Evolutionary conservation across 805 yeast species (phyloP).

Genomic region (Spathaspora boniae): DNA sequence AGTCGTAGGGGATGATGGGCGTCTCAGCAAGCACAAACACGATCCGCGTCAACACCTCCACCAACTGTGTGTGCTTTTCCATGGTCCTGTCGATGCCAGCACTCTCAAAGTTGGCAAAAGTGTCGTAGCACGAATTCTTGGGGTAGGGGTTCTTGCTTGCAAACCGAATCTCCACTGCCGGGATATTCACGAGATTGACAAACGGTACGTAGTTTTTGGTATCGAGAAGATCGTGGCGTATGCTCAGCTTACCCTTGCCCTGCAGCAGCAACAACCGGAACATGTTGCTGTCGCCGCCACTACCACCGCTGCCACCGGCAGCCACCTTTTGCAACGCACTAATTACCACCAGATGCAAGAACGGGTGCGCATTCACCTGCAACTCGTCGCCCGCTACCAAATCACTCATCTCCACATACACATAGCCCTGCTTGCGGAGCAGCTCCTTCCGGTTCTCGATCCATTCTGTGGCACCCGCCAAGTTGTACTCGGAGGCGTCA

Average conservation of each 20-base stretch:
- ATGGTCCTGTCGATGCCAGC: conserved; percentile 52
- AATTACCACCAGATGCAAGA: conserved; percentile 48
- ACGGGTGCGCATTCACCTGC: conserved; percentile 61
- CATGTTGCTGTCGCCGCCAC: conserved; percentile 14
- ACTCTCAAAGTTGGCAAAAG: conserved; percentile 50
- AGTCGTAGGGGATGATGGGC: conserved; percentile 71
- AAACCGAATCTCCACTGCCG: conserved; percentile 60
- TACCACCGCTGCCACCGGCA: conserved; percentile 4
- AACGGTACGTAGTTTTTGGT: conserved; percentile 71
- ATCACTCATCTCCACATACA: conserved; percentile 73
- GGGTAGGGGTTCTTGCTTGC: conserved; percentile 43
- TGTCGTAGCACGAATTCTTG: conserved; percentile 59
- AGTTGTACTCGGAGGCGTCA: conserved; percentile 77
- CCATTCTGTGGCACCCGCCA: conserved; percentile 84
- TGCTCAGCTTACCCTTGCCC: conserved; percentile 16
- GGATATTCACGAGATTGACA: conserved; percentile 60
- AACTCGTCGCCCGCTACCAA: conserved; percentile 53
- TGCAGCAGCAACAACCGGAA: conserved; percentile 25
- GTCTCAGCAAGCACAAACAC: conserved; percentile 63
- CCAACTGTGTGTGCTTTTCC: conserved; percentile 52
- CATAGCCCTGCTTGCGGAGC: conserved; percentile 57
- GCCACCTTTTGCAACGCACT: conserved; percentile 34
- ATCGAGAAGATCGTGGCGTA: conserved; percentile 33
- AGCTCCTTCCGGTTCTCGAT: conserved; percentile 53
- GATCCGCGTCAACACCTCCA: conserved; percentile 51